These are phyloP conservation scores for Strobilomyces dryophilus DNA, from an alignment of 768 basidiomycete genomes.

Conservation along the genomic window DNA sequence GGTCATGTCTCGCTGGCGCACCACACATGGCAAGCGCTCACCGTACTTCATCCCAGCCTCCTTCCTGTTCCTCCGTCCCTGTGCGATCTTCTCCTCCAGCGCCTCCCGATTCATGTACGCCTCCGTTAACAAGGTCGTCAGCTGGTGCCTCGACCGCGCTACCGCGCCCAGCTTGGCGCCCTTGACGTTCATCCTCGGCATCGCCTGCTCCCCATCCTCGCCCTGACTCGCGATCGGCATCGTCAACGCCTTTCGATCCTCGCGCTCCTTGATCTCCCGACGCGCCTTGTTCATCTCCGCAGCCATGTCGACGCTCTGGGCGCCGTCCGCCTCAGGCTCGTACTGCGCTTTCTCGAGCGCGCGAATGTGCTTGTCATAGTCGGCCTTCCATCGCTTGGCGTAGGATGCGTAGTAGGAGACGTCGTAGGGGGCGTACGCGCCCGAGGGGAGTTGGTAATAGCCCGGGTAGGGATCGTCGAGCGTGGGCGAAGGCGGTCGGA, in stretches of 20 bases:
- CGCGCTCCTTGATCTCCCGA: slow-evolving; percentile 67
- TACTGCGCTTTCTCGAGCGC: slow-evolving; percentile 74
- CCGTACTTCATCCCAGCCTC: slow-evolving; percentile 93
- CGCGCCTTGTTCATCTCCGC: slow-evolving; percentile 78
- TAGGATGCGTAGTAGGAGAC: slow-evolving; percentile 63
- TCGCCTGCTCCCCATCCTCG: slow-evolving; percentile 42
- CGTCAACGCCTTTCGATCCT: slow-evolving; percentile 74
- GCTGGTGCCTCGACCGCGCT: slow-evolving; percentile 72
- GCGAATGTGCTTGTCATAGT: slow-evolving; percentile 68
- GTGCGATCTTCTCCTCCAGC: slow-evolving; percentile 79
- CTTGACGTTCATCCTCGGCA: slow-evolving; percentile 83
- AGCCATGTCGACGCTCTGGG: slow-evolving; percentile 58
- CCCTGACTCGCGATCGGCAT: slow-evolving; percentile 42
- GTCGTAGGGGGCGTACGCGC: slow-evolving; percentile 75
- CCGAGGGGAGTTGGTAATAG: slow-evolving; percentile 81
- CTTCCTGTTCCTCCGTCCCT: slow-evolving; percentile 78
- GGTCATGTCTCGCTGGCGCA: neutral
- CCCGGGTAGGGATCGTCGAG: slow-evolving; percentile 78
- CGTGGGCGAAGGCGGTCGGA: slow-evolving; percentile 69
- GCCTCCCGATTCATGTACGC: slow-evolving; percentile 82
- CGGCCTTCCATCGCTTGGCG: slow-evolving; percentile 67
- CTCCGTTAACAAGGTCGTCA: slow-evolving; percentile 75
- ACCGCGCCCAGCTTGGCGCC: slow-evolving; percentile 67
- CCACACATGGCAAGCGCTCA: slow-evolving; percentile 29
- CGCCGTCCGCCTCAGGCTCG: slow-evolving; percentile 37